Conservation (phyloP, 345 rosid genomes). For the sweet orange (Citrus sinensis) region DNA sequence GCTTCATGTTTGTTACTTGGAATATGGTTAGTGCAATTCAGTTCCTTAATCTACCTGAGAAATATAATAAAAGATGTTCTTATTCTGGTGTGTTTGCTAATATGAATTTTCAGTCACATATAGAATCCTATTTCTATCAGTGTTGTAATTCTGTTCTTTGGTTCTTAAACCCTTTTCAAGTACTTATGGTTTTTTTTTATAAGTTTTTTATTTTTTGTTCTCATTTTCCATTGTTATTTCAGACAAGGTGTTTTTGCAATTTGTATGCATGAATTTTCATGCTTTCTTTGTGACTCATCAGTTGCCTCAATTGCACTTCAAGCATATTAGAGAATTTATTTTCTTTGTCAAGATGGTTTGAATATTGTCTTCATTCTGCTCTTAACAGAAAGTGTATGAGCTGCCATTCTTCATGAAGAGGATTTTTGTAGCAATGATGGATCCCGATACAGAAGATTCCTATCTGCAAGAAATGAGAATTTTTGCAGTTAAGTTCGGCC, state of each 20-base stretch:
- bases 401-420: conserved; percentile 73
- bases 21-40: neutral
- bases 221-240: neutral
- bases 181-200: no score
- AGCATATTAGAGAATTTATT: neutral
- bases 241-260: neutral
- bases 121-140: neutral
- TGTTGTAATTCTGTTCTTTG: no score
- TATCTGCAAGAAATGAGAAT: conserved; percentile 61
- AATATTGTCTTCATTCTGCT: conserved; percentile 14
- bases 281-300: neutral
- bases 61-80: neutral
- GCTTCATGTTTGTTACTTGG: neutral
- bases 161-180: no score
- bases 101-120: neutral
- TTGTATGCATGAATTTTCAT: neutral
- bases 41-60: neutral
- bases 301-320: neutral
- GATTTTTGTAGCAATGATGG: conserved; percentile 60
- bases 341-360: conserved; percentile 2
- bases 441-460: conserved; percentile 58
- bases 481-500: conserved; percentile 61
- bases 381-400: conserved; percentile 55
- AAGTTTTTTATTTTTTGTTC: no score
- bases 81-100: neutral